Base-by-base conservation (phyloP, 2,329 filamentous ascomycete genomes). In the Aspergillus aculeatus region DNA sequence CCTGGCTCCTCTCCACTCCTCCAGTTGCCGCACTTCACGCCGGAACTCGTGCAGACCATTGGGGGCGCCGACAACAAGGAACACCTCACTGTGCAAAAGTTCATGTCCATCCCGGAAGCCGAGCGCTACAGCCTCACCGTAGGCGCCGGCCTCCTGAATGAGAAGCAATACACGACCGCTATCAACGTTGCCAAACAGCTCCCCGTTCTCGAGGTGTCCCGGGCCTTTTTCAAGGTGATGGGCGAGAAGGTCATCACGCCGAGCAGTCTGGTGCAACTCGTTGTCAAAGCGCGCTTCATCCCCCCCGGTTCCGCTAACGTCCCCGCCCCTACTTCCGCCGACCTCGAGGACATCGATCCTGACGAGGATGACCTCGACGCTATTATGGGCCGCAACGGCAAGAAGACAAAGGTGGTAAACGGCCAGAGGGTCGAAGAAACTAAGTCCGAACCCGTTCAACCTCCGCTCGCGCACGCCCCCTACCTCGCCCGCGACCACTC, bases 171-270 rank as follows among this genome's bases (percentile, higher is more conserved):
- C 77, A 81, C 86, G 64, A 84, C 88, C 47, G 90, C 89, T 41
- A 82, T 96, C 61, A 78, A 79, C 50, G 89, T 97, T 31, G 93
- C 92, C 29, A 86, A 87, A 68, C 91, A 97, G 77, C 83, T 99
- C 29, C 95, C 95, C 1, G 85, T 87, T 64, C 83, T 99, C 57
- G 85, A 90, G 59, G 87, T 99, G 11, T 91, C 92, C 71, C 96
- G 92, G 79, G 91, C 92, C 7, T 99, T 96, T 79, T 99, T 99
- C 86, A 99, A 99, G 82, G 96, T 99, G 50, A 89, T 92, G 55
- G 95, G 95, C 72, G 96, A 99, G 79, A 91, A 90, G 66, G 90
- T 89, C 75, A 91, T 99, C 71, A 96, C 94, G 32, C 93, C 95
- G 6, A 91, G 90, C 60, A 96, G 92, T 58, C 84, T 99, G 41